Base-by-base conservation (phyloP, 345 rosid species). In the Isatis tinctoria region DNA sequence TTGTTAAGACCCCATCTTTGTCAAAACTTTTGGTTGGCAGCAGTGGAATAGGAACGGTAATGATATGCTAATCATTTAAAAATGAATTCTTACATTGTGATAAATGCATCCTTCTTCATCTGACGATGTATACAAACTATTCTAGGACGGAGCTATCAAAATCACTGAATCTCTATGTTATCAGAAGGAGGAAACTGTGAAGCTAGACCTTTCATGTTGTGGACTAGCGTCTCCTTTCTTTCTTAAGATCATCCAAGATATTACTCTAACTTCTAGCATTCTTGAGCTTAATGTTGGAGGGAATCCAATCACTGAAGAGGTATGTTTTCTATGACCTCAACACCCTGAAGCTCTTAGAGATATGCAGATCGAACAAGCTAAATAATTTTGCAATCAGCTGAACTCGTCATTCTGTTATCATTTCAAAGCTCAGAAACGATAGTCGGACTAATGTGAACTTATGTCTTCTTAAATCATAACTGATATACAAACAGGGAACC, bases 21-120 rank as follows among this genome's bases (percentile, higher is more conserved):
- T 87, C 94, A 70, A 85, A 82, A 65, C 79, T 92, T 65, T 86
- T 86, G 86, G 86, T 95, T 30, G 90, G 87, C 76, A 80, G 89
- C 81, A 86, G 92, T 14, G 86, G 87, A 74, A 83, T 95, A 66
- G 96, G 96, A 88, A 80, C 73, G 81, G 98, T 92, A 57, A 84
- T 89, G 67, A 41, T 52, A 53, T 51, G 49, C 58, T 47, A 24
- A 48, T 27, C 14, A 18, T 39, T 30, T 18, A 5, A 36, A 28
- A 48, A 39, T 27, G 56, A 62, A 36, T 36, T 54, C 41, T 26
- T 54, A 61, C 36, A 33, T 44, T 35, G 11, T 57, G 39, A 37
- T 51, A 45, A 10, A 57, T 70, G 30, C 56, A 64, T 58, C 36
- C 30, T 14, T 45, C 44, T 20, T 22, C 13, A 26, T 56, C 72